Percentiles rank a stretch among this genome's conserved stretches.
phyloP scores from a whole-genome alignment of 2,329 filamentous ascomycete species.

The Fusarium sp. region DNA sequence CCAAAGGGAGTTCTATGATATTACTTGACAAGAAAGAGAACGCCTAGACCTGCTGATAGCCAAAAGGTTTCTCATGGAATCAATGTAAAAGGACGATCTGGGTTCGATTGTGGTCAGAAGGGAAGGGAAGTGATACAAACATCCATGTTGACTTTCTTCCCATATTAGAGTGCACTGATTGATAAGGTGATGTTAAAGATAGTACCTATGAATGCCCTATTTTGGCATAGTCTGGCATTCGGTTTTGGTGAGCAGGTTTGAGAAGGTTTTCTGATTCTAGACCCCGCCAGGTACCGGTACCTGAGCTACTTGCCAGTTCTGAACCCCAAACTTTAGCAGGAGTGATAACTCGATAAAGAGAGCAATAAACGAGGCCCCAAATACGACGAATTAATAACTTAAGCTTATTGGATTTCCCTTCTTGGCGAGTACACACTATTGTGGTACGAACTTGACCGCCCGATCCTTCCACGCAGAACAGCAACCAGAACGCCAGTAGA shows the following conservation, averaged over 20 bases:
- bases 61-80: background rate
- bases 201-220: background rate
- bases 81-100: background rate
- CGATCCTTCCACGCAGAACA: background rate
- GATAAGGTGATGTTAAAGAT: background rate
- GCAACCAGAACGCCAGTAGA: background rate
- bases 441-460: background rate
- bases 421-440: too few species aligned
- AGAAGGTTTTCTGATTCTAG: conserved; percentile 58
- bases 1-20: background rate
- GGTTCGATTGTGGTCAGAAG: background rate
- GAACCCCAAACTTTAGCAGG: background rate
- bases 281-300: conserved; percentile 52
- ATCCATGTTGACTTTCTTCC: background rate
- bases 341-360: background rate
- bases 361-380: background rate
- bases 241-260: conserved; percentile 59
- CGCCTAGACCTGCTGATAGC: background rate
- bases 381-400: background rate
- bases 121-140: background rate
- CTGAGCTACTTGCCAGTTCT: conserved; percentile 31
- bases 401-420: background rate
- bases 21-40: background rate
- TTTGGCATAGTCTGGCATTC: conserved; percentile 13
- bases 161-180: background rate